Conservation (phyloP, 75 land plant species). For the Picea sitchensis region DNA sequence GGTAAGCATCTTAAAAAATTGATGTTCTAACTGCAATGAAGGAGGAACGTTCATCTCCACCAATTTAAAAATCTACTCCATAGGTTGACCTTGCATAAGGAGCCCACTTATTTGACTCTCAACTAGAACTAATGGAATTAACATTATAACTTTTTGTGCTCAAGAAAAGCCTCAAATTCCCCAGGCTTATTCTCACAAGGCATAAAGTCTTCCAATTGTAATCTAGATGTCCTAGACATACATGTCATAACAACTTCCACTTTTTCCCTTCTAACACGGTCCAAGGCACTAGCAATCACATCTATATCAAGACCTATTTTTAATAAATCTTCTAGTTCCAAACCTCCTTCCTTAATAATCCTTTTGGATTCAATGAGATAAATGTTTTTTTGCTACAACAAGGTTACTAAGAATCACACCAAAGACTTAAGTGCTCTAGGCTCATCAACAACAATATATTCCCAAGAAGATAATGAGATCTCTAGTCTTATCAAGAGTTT, state of each 20-base stretch:
- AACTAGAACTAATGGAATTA: no score
- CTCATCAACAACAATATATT: conserved; percentile 73
- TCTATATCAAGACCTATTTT: conserved; percentile 51
- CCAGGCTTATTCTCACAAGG: conserved; percentile 1
- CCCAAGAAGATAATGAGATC: conserved; percentile 55
- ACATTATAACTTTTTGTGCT: no score
- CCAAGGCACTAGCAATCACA: conserved; percentile 55
- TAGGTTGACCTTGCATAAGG: no score
- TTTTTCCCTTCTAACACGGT: conserved; percentile 42
- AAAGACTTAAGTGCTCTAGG: conserved; percentile 80
- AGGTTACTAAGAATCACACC: conserved; percentile 58
- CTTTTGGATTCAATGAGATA: conserved; percentile 48
- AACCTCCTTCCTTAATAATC: conserved; percentile 53
- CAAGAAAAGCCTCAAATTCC: no score
- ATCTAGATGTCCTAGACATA: conserved; percentile 37
- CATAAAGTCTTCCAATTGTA: conserved; percentile 61
- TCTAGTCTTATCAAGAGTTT: conserved; percentile 80
- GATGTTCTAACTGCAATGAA: no score
- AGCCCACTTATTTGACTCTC: no score
- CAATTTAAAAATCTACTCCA: no score
- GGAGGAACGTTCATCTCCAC: no score
- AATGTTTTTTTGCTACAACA: conserved; percentile 45
- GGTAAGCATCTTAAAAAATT: no score
- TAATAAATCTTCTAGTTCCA: conserved; percentile 49
- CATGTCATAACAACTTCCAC: conserved; percentile 52